Evolutionary conservation across 345 rosid species (phyloP).

Genomic region (Hibiscus tridactylites): DNA sequence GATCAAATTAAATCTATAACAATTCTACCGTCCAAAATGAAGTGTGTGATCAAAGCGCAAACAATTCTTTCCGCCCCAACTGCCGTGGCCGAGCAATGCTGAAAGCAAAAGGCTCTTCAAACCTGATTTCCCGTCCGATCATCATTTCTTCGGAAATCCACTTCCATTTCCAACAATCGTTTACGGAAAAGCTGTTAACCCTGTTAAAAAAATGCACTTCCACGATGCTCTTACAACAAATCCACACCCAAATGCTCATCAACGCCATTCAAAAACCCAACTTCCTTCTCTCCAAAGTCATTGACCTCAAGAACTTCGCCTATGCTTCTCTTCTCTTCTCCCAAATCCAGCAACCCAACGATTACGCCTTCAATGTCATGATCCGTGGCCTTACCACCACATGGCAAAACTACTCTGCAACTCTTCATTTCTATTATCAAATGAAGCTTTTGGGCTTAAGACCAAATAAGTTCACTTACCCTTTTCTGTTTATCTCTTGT

Average conservation of each 20-base stretch:
- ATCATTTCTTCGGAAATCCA: neutral
- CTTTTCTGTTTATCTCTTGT: conserved; percentile 60
- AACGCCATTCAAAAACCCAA: conserved; percentile 42
- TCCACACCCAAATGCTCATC: conserved; percentile 63
- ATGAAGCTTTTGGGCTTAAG: conserved; percentile 49
- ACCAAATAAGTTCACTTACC: conserved; percentile 69
- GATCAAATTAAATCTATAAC: too few species aligned
- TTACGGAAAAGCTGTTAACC: conserved; percentile 27
- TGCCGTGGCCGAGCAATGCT: neutral
- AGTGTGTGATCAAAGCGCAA: too few species aligned
- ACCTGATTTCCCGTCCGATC: neutral
- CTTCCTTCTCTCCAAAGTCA: conserved; percentile 58
- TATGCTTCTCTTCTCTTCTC: conserved; percentile 58
- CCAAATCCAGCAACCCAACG: conserved; percentile 45
- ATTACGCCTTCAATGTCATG: conserved; percentile 73
- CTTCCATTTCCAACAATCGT: neutral
- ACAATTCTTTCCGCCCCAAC: too few species aligned
- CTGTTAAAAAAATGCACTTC: conserved; percentile 37
- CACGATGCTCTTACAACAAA: conserved; percentile 38
- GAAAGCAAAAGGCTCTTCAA: neutral
- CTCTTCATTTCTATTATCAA: conserved; percentile 41
- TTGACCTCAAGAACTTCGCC: conserved; percentile 43
- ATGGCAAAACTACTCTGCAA: conserved; percentile 36
- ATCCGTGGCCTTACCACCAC: conserved; percentile 61
- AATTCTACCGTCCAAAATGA: too few species aligned